phyloP scores from a whole-genome alignment of 257 asterid genomes.

The Coffea canephora region DNA sequence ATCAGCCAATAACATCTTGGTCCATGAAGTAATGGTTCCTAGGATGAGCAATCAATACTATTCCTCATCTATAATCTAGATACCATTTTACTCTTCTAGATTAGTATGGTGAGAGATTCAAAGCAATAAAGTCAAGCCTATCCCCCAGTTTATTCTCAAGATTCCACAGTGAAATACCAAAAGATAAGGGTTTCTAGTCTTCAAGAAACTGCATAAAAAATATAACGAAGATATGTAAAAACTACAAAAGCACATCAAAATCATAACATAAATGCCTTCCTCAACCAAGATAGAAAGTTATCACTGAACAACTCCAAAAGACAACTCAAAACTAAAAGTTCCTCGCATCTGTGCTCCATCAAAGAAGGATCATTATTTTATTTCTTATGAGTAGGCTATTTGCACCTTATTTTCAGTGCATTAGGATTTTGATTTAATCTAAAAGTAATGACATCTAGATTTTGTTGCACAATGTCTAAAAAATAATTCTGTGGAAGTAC shows the following conservation, averaged over 20 bases:
- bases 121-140: not conserved
- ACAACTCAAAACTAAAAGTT: not conserved
- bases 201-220: conserved; percentile 2
- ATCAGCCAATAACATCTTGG: no score
- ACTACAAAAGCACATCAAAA: not conserved
- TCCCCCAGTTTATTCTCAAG: not conserved
- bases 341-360: not conserved
- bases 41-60: no score
- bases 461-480: not conserved
- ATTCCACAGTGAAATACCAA: not conserved
- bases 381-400: not conserved
- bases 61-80: not conserved
- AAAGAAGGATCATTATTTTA: not conserved
- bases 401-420: not conserved
- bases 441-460: not conserved
- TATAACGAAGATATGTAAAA: not conserved
- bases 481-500: conserved; percentile 29
- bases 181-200: not conserved
- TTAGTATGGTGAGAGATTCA: not conserved
- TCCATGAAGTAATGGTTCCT: no score
- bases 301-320: not conserved
- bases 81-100: not conserved
- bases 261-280: not conserved
- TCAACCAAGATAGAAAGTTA: not conserved
- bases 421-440: not conserved